Evolutionary conservation across 2,329 filamentous ascomycete genomes (phyloP).

Genomic region (Paraphoma chrysanthemicola): DNA sequence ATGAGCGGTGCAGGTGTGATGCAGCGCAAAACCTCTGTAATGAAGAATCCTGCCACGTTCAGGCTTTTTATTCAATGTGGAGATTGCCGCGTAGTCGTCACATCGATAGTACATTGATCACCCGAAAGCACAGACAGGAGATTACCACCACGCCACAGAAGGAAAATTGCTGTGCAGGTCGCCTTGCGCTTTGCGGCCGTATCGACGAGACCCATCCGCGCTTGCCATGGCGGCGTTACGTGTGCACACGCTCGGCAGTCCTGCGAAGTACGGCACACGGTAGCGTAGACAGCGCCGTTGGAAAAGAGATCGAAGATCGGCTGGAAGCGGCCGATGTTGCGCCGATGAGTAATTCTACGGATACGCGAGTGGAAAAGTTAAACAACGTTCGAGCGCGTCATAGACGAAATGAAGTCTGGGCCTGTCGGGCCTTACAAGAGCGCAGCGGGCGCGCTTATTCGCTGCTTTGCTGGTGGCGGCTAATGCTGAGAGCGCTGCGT

Average conservation of each 20-base stretch:
- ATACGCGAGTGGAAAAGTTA: not conserved
- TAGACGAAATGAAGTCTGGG: constrained; percentile 22
- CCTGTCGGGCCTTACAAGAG: constrained; percentile 16
- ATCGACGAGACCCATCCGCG: not conserved
- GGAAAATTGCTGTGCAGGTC: constrained; percentile 1
- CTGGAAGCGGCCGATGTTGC: not conserved
- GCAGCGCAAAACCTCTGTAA: not conserved
- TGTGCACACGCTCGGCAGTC: not conserved
- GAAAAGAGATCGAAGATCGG: not conserved
- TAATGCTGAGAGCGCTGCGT: constrained; percentile 15
- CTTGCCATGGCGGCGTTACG: not conserved
- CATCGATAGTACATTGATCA: constrained; percentile 9
- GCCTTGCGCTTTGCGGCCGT: not conserved
- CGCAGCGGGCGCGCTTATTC: constrained; percentile 20
- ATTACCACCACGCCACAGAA: constrained; percentile 11
- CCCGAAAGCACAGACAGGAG: constrained; percentile 14
- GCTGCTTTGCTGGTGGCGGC: constrained; percentile 21
- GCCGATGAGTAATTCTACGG: not conserved
- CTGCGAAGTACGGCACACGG: not conserved
- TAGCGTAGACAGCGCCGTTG: not conserved
- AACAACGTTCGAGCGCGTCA: constrained; percentile 18
- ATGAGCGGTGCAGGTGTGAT: not conserved
- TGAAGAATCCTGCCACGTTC: not conserved
- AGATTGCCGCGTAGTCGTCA: constrained; percentile 9
- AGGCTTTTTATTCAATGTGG: not conserved